Evolutionary conservation across 331 rosid genomes (phyloP), one percentile per base, ranked within the genome.

Genomic region (Quercus phellos): DNA sequence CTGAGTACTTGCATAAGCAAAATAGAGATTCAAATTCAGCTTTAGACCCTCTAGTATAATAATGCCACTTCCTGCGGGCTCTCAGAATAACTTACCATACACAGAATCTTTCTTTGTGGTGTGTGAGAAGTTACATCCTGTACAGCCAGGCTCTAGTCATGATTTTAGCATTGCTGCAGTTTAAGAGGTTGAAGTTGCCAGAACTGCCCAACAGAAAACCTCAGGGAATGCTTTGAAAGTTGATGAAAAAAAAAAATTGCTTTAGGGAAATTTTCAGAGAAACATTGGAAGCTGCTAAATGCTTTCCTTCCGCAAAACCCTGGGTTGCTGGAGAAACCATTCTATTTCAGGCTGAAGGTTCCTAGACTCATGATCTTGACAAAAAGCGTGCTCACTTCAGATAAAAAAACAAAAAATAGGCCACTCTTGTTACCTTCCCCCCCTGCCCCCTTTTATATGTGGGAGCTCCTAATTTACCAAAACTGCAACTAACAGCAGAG

Each of bases 71-170:
- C 99, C 99, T 68, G 92, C 93, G 22, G 98, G 99, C 70, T 91
- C 98, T 81, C 98, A 91, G 80, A 95, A 95, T 79, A 88, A 90
- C 71, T 81, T 89, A 77, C 99, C 98, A 30, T 95, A 93, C 78
- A 95, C 90, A 61, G 99, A 95, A 83, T 93, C 99, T 22, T 93
- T 95, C 90, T 91, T 95, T 71, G 98, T 95, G 76, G 93, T 93
- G 61, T 89, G 97, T 89, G 99, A 95, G 89, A 95, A 93, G 85
- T 85, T 94, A 73, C 98, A 88, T 85, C 98, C 97, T 77, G 86
- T 92, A 51, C 90, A 79, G 73, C 87, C 89, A 8, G 94, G 92
- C 80, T 88, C 92, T 74, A 84, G 78, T 82, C 82, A 84, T 66
- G 97, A 90, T 74, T 81, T 79, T 50, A 77, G 83, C 74, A 74